phyloP scores from a whole-genome alignment of 2,329 filamentous ascomycete species.

The Tolypocladium inflatum region DNA sequence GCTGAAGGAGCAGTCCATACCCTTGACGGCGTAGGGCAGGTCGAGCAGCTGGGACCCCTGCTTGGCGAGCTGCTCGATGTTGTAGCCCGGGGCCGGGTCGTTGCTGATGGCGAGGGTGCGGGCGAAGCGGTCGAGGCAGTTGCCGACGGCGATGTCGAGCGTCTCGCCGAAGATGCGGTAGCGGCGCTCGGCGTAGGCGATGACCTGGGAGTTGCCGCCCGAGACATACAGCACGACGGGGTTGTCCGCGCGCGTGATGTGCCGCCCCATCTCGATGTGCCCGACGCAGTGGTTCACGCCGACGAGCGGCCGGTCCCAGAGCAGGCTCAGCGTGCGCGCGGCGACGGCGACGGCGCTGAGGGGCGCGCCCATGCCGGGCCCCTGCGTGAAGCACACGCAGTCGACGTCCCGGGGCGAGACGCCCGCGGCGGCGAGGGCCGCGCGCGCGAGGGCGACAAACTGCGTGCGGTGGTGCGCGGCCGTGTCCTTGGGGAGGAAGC shows the following conservation, averaged over 20 bases:
- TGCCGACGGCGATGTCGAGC: conserved; percentile 93
- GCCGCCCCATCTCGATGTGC: conserved; percentile 96
- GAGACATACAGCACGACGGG: conserved; percentile 94
- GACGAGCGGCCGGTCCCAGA: conserved; percentile 84
- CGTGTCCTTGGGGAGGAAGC: conserved; percentile 94
- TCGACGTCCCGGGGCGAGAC: conserved; percentile 58
- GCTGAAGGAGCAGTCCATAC: conserved; percentile 96
- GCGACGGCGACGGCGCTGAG: conserved; percentile 79
- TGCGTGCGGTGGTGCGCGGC: conserved; percentile 82
- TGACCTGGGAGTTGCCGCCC: conserved; percentile 95
- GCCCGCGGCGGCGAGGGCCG: conserved; percentile 63
- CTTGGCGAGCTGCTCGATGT: conserved; percentile 87
- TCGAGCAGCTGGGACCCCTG: conserved; percentile 69
- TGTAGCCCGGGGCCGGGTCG: conserved; percentile 93
- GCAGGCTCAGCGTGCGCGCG: conserved; percentile 67
- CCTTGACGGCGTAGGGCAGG: conserved; percentile 91
- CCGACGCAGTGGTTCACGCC: conserved; percentile 98
- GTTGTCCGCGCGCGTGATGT: conserved; percentile 82
- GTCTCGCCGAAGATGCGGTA: conserved; percentile 98
- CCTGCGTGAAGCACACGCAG: conserved; percentile 92
- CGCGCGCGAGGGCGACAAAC: conserved; percentile 73
- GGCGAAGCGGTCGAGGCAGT: conserved; percentile 93
- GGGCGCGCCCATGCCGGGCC: conserved; percentile 93
- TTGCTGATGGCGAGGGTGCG: conserved; percentile 86
- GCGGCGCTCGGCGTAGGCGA: conserved; percentile 86